Base-by-base conservation (phyloP, 176 grass and related monocot genomes). In the Oryza glaberrima region DNA sequence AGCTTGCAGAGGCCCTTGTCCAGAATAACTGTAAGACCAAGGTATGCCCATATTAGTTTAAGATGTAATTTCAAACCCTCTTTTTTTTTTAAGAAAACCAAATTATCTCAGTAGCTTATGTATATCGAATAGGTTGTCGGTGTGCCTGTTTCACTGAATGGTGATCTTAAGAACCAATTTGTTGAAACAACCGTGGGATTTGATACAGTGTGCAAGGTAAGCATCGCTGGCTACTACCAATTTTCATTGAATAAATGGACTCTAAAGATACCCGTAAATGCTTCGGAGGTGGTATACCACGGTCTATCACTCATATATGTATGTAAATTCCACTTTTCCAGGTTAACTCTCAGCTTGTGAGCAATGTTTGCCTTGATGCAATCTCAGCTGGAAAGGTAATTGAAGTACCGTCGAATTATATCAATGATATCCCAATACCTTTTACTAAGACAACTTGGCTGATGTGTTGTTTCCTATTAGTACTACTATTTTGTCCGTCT, bases 1-100 rank as follows among this genome's bases (percentile, higher is more conserved):
- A 94, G 65, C 93, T 98, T 69, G 93, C 93, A 52, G 96, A 95
- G 63, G 95, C 96, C 23, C 94, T 98, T 94, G 86, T 92, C 68
- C 93, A 95, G 69, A 86, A 89, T 67, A 94, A 95, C 72, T 94
- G 91, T 47, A 85, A 87, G 48, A 94, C 93, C 32, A 98, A 95
- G 96, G 93, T 95, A 89, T 49, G 32, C 46, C 45, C 0, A 0
- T 77, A 15, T 66, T 41, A 81, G 19, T 44, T 51, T 82, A 13
- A 69, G 5, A 15, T 35, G 47, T 9, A 66, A 34, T 10, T 65
- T 79, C 49, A 40, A 51, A 38, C 30, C 8, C 10, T 46, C 15
- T 30, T 1, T 44, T 77, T 70, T 70, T 64, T 86, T 75, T 22
- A 52, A 19, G 47, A 41, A 11, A 9, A 43, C 17, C 2, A 20